Conservation (phyloP, 179 eudicot genomes). For the Corrigiola litoralis region DNA sequence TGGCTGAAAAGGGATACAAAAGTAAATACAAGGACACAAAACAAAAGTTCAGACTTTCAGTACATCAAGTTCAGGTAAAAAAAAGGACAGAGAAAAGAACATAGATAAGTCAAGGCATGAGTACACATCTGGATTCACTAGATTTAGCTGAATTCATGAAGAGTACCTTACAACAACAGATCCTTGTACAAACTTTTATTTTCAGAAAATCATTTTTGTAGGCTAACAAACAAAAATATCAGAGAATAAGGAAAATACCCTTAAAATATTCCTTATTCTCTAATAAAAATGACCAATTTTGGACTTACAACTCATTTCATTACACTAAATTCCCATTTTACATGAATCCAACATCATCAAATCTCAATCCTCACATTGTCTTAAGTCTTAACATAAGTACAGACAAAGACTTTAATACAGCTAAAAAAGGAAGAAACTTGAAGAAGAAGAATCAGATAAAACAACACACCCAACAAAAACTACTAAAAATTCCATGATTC, state of each 20-base stretch:
- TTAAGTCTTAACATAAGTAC: not conserved
- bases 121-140: not conserved
- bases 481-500: slow-evolving; percentile 3
- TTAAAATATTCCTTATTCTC: no score
- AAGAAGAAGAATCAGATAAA: not conserved
- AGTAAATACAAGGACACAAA: not conserved
- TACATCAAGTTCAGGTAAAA: no score
- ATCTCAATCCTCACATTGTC: slow-evolving; percentile 7
- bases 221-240: no score
- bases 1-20: not conserved
- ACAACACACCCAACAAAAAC: not conserved
- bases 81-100: not conserved
- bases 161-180: not conserved
- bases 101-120: not conserved
- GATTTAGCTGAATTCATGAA: not conserved
- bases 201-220: not conserved
- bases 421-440: not conserved
- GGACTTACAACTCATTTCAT: no score
- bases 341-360: not conserved
- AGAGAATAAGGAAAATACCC: no score
- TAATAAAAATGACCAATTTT: no score
- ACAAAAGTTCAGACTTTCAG: not conserved
- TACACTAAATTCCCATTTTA: no score
- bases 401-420: not conserved
- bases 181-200: not conserved